phyloP scores from a whole-genome alignment of 495 filamentous ascomycete genomes.

The Penicillium herquei region DNA sequence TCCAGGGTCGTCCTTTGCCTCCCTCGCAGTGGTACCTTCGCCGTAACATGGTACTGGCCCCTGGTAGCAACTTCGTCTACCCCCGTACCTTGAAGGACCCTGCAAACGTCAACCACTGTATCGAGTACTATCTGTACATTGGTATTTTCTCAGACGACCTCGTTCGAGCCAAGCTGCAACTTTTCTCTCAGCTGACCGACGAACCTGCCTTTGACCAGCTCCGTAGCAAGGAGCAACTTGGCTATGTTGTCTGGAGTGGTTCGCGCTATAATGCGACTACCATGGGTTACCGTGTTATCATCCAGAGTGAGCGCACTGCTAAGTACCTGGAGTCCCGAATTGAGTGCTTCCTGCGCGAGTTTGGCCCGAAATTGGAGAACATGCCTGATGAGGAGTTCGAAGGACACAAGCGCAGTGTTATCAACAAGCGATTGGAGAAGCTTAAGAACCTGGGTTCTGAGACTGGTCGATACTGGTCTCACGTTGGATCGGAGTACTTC shows the following conservation, averaged over 20 bases:
- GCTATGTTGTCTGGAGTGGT: conserved; percentile 92
- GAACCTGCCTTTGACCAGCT: conserved; percentile 94
- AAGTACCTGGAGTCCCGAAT: conserved; percentile 84
- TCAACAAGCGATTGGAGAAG: conserved; percentile 87
- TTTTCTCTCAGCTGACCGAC: conserved; percentile 88
- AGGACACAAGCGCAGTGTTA: conserved; percentile 82
- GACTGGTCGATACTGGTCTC: conserved; percentile 75
- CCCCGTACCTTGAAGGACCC: conserved; percentile 77
- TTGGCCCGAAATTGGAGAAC: conserved; percentile 60
- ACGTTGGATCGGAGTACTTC: conserved; percentile 82
- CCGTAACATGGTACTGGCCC: conserved; percentile 73
- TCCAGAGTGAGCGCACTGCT: conserved; percentile 87
- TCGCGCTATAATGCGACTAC: conserved; percentile 65
- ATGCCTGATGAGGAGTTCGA: conserved; percentile 89
- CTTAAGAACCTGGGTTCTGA: conserved; percentile 90
- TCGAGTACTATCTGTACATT: conserved; percentile 84
- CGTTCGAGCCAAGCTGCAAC: conserved; percentile 70
- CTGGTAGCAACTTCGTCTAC: conserved; percentile 80
- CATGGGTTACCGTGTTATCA: conserved; percentile 83
- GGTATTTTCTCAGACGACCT: conserved; percentile 67
- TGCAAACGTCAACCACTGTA: conserved; percentile 94
- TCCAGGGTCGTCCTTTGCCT: conserved; percentile 75
- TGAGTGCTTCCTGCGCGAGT: conserved; percentile 72
- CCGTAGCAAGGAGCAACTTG: conserved; percentile 95
- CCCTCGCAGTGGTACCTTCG: conserved; percentile 76